phyloP scores from a whole-genome alignment of 306 rosid genomes.

The Begonia fuchsioides region DNA sequence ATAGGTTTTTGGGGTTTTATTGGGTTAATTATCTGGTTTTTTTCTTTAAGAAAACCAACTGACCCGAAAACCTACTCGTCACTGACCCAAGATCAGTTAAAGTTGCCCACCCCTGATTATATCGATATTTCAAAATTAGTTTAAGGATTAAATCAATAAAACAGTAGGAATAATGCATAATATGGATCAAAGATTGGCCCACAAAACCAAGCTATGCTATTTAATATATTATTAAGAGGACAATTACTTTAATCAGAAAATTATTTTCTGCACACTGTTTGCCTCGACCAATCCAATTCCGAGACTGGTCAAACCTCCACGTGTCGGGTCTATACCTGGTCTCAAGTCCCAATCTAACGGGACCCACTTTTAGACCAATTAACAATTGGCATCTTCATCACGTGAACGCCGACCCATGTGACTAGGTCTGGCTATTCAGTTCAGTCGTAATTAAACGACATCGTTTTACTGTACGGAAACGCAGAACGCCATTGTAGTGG shows the following conservation, averaged over 20 bases:
- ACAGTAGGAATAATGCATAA: no score
- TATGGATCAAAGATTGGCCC: no score
- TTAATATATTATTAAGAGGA: neutral
- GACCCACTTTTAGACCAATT: conserved; percentile 6
- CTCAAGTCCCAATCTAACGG: conserved; percentile 3
- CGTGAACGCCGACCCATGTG: conserved; percentile 41
- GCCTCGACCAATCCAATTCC: conserved; percentile 26
- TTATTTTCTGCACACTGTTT: conserved; percentile 18
- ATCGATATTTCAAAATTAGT: no score
- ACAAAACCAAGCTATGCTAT: no score
- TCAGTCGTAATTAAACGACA: conserved; percentile 13
- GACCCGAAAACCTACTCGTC: no score
- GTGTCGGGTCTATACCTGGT: neutral
- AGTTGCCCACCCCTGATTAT: no score
- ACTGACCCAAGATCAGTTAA: no score
- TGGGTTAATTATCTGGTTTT: no score
- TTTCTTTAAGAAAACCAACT: no score
- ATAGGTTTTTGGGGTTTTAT: no score
- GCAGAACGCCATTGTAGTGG: neutral
- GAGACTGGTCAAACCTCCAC: conserved; percentile 20
- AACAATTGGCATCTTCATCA: conserved; percentile 33
- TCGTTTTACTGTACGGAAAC: conserved; percentile 5
- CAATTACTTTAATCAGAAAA: conserved; percentile 34
- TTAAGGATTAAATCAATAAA: no score
- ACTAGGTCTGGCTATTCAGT: conserved; percentile 9